These are phyloP conservation scores for Solanum dulcamara DNA, from an alignment of 257 asterid genomes.

Conservation along the genomic window DNA sequence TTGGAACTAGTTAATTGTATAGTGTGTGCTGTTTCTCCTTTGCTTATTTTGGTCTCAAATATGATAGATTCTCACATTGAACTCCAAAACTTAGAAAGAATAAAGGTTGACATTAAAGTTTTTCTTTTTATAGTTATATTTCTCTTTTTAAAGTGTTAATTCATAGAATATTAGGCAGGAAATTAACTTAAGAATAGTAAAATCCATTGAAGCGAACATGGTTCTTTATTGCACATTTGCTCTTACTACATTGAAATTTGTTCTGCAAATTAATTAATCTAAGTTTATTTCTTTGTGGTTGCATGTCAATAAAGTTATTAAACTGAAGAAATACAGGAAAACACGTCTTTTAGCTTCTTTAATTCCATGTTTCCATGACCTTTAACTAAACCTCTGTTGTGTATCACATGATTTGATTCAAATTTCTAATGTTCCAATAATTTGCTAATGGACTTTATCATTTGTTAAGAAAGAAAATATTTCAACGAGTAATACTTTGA, in stretches of 20 bases:
- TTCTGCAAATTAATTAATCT: neutral
- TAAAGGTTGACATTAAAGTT: neutral
- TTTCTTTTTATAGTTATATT: neutral
- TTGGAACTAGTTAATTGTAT: constrained; percentile 6
- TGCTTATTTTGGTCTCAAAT: neutral
- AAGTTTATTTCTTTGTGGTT: neutral
- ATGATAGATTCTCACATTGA: neutral
- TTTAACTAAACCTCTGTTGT: neutral
- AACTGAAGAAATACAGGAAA: neutral
- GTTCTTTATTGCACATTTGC: neutral
- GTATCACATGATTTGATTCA: neutral
- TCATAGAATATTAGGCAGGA: neutral
- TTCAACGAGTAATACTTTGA: neutral
- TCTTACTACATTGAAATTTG: neutral
- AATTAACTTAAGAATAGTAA: neutral
- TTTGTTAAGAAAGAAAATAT: neutral
- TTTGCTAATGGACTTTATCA: neutral
- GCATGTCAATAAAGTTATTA: neutral
- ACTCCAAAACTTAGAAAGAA: neutral
- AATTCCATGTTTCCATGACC: neutral
- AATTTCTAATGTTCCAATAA: neutral
- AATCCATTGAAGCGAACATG: neutral
- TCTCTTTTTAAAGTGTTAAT: neutral
- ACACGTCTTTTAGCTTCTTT: neutral
- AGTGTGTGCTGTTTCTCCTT: neutral